A percentile compares a stretch with the other conserved stretches of the same genome.
Evolutionary conservation across 108 stramenopile species (phyloP).

Genomic region (Pelagomonas calceolata): DNA sequence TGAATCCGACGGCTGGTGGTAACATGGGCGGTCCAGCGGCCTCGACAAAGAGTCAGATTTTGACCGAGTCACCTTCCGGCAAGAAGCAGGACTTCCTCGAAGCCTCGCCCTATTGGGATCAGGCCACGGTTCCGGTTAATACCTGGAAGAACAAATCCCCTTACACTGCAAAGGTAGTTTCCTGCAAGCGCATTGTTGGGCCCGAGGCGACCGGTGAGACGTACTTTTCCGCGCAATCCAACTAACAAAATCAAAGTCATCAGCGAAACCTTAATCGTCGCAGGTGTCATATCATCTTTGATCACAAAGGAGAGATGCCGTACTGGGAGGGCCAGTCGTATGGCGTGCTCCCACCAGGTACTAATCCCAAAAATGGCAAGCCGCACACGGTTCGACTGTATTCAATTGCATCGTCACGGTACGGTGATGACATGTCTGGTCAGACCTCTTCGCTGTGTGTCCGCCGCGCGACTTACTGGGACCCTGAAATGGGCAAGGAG

Average conservation of each 20-base stretch:
- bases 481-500: constrained; percentile 81
- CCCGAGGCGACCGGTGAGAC: constrained; percentile 89
- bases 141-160: constrained; percentile 94
- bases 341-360: constrained; percentile 89
- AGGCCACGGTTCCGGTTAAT: constrained; percentile 77
- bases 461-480: constrained; percentile 88
- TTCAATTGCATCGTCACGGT: constrained; percentile 92
- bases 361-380: constrained; percentile 81
- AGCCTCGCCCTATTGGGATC: constrained; percentile 83
- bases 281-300: constrained; percentile 99
- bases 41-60: not conserved
- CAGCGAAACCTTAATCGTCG: too few relatives aligned
- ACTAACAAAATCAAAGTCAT: too few relatives aligned
- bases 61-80: not conserved
- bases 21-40: too few relatives aligned
- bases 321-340: constrained; percentile 98
- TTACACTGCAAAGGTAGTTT: constrained; percentile 85
- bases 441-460: constrained; percentile 89
- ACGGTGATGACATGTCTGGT: constrained; percentile 95
- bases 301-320: constrained; percentile 91
- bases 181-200: constrained; percentile 92
- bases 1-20: not conserved
- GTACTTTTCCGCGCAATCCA: too few relatives aligned
- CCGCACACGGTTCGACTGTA: constrained; percentile 89
- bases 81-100: constrained; percentile 89